phyloP scores from a whole-genome alignment of 2,329 filamentous ascomycete genomes.

The Alternaria sp. region DNA sequence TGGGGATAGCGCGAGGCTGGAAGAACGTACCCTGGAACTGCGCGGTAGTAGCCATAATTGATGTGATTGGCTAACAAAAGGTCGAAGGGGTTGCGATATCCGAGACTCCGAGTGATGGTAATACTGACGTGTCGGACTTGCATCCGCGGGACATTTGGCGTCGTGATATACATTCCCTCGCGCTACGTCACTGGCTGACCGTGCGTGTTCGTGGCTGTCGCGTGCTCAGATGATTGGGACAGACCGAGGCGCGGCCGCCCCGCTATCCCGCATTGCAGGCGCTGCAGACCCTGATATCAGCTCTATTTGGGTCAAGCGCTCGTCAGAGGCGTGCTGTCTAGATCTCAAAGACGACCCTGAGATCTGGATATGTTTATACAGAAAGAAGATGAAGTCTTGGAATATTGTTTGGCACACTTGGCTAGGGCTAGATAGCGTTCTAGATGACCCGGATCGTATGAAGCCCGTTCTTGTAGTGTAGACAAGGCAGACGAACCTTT shows the following conservation, averaged over 20 bases:
- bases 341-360: conserved; percentile 2
- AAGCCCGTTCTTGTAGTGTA: conserved; percentile 20
- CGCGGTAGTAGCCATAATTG: conserved; percentile 10
- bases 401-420: not conserved
- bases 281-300: conserved; percentile 17
- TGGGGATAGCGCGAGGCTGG: not conserved
- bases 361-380: not conserved
- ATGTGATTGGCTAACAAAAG: not conserved
- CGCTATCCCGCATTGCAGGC: conserved; percentile 6
- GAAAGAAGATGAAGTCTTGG: not conserved
- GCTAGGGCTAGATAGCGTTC: conserved; percentile 5
- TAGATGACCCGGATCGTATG: conserved; percentile 25
- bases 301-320: conserved; percentile 7
- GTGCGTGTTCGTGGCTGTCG: conserved; percentile 16
- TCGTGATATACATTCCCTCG: conserved; percentile 13
- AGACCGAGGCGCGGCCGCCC: conserved; percentile 8
- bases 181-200: conserved; percentile 27
- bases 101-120: not conserved
- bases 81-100: not conserved
- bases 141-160: not conserved
- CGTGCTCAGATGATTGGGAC: conserved; percentile 21
- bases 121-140: conserved; percentile 2
- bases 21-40: conserved; percentile 22
- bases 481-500: conserved; percentile 21
- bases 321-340: conserved; percentile 7